These are phyloP conservation scores for Cystobasidium ongulense DNA, from an alignment of 768 basidiomycete species.

Conservation along the genomic window DNA sequence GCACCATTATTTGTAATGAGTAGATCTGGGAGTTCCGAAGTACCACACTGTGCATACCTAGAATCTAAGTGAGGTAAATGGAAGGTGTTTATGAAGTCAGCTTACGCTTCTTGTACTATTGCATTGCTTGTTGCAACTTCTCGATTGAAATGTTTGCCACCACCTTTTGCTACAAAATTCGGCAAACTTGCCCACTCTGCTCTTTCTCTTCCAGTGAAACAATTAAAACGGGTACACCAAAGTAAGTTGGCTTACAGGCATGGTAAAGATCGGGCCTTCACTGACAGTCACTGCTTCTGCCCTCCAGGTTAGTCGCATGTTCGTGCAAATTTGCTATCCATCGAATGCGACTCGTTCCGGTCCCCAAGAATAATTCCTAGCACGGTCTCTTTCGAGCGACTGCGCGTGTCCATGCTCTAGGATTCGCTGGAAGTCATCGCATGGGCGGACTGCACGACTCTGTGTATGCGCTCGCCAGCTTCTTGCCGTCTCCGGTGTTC, in stretches of 20 bases:
- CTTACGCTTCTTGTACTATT: no score
- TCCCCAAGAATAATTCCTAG: conserved; percentile 21
- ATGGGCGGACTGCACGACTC: neutral
- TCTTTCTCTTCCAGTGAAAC: conserved; percentile 13
- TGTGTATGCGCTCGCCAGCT: neutral
- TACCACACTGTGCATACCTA: neutral
- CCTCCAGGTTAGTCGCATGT: conserved; percentile 17
- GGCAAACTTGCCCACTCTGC: no score
- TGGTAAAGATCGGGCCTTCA: neutral
- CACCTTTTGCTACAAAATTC: neutral
- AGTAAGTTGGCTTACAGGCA: neutral
- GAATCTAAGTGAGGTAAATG: no score
- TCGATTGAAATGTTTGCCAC: neutral
- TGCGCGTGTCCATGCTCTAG: neutral
- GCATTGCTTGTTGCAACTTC: neutral
- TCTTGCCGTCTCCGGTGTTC: neutral
- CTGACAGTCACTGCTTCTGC: neutral
- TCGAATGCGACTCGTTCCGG: conserved; percentile 30
- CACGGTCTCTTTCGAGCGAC: neutral
- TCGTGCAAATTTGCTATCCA: conserved; percentile 1
- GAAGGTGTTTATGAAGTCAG: no score
- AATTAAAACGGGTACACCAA: conserved; percentile 30
- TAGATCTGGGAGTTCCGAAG: neutral
- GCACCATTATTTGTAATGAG: neutral
- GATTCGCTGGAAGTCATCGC: neutral